Evolutionary conservation across 208 protist genomes (phyloP).

Genomic region (Trypanosoma theileri): DNA sequence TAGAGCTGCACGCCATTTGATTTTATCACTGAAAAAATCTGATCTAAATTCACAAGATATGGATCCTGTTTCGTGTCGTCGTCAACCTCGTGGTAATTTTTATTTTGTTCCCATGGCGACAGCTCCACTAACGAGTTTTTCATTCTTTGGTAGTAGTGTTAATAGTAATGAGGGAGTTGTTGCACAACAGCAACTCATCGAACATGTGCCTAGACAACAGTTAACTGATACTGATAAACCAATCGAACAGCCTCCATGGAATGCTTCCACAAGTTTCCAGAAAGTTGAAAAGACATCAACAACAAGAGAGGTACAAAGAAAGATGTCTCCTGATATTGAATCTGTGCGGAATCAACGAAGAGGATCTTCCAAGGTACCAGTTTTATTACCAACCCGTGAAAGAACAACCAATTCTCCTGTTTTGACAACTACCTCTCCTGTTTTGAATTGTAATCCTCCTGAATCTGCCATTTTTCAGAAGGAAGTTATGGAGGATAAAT

Average conservation of each 20-base stretch:
- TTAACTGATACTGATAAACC: neutral
- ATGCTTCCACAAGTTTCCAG: slow-evolving; percentile 22
- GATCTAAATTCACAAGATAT: neutral
- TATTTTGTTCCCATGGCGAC: slow-evolving; percentile 37
- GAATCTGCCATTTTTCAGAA: neutral
- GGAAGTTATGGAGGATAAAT: neutral
- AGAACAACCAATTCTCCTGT: neutral
- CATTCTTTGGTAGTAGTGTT: slow-evolving; percentile 1
- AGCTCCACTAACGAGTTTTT: slow-evolving; percentile 29
- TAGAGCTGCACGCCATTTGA: slow-evolving; percentile 13
- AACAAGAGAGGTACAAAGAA: neutral
- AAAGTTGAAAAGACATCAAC: neutral
- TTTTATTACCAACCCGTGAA: neutral
- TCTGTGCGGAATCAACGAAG: neutral
- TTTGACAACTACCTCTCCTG: too few species aligned
- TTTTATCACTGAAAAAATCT: neutral
- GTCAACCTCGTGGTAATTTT: neutral
- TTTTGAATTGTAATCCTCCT: too few species aligned
- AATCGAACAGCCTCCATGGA: slow-evolving; percentile 6
- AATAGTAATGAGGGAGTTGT: neutral
- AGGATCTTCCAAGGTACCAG: neutral
- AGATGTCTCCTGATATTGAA: neutral
- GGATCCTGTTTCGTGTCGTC: neutral
- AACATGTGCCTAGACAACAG: neutral
- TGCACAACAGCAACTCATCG: neutral